phyloP scores from a whole-genome alignment of 1,139 yeast genomes.

The Yamadazyma sp. region DNA sequence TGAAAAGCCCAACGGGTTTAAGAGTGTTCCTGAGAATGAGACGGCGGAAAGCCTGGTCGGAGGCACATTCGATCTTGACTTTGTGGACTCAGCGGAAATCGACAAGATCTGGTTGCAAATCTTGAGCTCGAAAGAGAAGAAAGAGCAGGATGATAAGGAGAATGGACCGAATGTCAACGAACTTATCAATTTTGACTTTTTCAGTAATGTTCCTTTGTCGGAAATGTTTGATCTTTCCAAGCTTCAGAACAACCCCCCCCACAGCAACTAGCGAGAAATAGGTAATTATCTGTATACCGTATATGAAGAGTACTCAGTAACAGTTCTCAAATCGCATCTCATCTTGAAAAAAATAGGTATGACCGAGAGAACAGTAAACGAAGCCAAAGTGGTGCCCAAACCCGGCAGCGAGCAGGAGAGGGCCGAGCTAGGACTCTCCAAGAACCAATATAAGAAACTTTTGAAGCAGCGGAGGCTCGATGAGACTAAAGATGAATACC shows the following conservation, averaged over 20 bases:
- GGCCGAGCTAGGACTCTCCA: constrained; percentile 33
- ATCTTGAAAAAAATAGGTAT: background rate
- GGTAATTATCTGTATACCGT: too few relatives aligned
- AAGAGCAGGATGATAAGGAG: background rate
- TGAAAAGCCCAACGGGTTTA: background rate
- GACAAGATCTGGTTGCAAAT: constrained; percentile 43
- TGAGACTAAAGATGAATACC: constrained; percentile 59
- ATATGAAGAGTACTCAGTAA: too few relatives aligned
- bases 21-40: background rate
- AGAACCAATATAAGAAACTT: constrained; percentile 75
- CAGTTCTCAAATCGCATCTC: constrained; percentile 2
- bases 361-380: constrained; percentile 4
- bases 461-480: constrained; percentile 63
- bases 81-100: constrained; percentile 32
- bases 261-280: too few relatives aligned
- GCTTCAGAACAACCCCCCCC: background rate
- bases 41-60: background rate
- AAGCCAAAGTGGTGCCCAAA: constrained; percentile 9
- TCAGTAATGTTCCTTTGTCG: constrained; percentile 7
- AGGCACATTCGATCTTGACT: constrained; percentile 19
- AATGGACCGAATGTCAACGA: background rate
- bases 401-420: constrained; percentile 13
- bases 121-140: constrained; percentile 32
- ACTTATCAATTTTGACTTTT: constrained; percentile 6
- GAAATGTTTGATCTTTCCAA: background rate